Conservation (phyloP, 768 basidiomycete genomes). For the Phanerodontia chrysosporium region DNA sequence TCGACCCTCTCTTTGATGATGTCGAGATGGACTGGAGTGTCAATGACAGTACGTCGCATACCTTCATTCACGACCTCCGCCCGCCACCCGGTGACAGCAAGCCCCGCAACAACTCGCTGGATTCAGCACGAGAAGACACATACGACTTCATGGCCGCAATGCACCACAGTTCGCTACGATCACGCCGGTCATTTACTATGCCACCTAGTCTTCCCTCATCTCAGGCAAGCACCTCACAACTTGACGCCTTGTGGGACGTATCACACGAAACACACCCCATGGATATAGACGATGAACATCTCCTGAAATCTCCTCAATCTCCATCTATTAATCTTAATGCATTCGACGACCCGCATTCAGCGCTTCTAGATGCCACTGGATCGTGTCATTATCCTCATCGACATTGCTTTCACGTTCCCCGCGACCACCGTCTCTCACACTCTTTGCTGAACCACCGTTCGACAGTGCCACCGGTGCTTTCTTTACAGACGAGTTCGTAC, state of each 20-base stretch:
- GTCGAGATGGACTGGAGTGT: constrained; percentile 4
- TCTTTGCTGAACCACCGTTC: background rate
- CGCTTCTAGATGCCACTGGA: background rate
- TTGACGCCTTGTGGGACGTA: constrained; percentile 3
- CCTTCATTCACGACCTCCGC: background rate
- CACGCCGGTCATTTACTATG: constrained; percentile 3
- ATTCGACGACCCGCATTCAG: background rate
- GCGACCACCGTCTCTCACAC: background rate
- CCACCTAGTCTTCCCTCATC: background rate
- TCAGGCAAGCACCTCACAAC: background rate
- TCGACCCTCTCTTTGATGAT: constrained; percentile 2
- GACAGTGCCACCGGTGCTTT: background rate
- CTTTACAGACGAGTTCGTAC: constrained; percentile 1
- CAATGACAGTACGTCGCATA: background rate
- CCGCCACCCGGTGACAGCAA: background rate
- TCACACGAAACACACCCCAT: background rate
- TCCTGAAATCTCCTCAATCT: background rate
- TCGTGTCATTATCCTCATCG: background rate
- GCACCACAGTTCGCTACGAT: background rate
- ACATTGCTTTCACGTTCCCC: background rate
- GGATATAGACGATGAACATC: background rate
- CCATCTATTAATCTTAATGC: background rate
- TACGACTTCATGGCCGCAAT: background rate
- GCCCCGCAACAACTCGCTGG: constrained; percentile 7
- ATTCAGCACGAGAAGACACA: background rate